Evolutionary conservation across 2,329 filamentous ascomycete species (phyloP), one percentile per base, ranked within the genome.

Genomic region (Aspergillus pseudoterreus): DNA sequence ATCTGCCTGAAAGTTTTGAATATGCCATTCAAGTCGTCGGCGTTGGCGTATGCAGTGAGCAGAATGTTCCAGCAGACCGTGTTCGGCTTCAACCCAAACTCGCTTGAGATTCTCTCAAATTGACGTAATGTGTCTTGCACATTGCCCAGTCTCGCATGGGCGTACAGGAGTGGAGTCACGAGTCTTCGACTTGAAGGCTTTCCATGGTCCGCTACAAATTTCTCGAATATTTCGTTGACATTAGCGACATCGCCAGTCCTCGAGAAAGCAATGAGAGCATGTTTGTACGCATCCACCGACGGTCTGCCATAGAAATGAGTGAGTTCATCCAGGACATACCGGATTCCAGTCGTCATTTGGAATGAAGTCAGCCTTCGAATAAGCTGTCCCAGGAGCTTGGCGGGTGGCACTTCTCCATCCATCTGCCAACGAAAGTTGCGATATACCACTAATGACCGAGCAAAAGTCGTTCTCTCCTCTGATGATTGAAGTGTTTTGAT

Each of bases 11-110:
- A 91, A 45, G 79, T 78, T 6, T 75, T 65, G 51, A 89, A 73
- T 11, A 85, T 86, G 5, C 82, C 81, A n/a, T 82, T 75, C 41
- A 88, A 79, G 63, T 94, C 83, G 44, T 82, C 78, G 1, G 81
- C 80, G 58, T 83, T 83, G 15, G 79, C 78, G 68, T 91, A 82
- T 2, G 87, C 85, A 61, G 86, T 83, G 43, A 97, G 75, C 24
- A 96, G 70, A 19, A 85, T 84, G 63, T 95, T 95, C 86, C 87
- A 95, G 56, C 81, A 83, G 33, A 76, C 66, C 1, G 79, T 67
- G 56, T 83, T 82, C 6, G 85, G 86, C 39, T 74, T 58, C 14
- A 87, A 60, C 1, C 74, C 70, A 61, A 84, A 85, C 45, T 82
- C 75, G 6, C 71, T 60, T 21, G 67, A 64, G 50, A 94, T 82